Evolutionary conservation across 805 yeast species (phyloP).

Genomic region (Isabelozyma heimii): DNA sequence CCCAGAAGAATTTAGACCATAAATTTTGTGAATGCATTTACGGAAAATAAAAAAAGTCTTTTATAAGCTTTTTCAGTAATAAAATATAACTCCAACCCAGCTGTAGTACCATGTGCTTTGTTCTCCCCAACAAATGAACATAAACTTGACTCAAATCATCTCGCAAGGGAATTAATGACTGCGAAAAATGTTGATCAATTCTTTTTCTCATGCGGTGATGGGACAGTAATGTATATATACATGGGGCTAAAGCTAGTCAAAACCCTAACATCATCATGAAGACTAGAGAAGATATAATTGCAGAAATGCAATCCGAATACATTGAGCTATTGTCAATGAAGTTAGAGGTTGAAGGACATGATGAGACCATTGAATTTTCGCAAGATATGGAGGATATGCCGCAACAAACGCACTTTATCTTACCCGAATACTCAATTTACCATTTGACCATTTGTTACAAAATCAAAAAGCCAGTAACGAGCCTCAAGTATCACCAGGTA

Average conservation of each 20-base stretch:
- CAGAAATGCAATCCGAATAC: slow-evolving; percentile 18
- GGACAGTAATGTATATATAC: no score
- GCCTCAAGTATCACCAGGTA: slow-evolving; percentile 22
- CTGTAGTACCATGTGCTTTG: no score
- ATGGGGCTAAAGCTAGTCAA: no score
- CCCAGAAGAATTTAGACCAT: background rate
- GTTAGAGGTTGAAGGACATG: slow-evolving; percentile 24
- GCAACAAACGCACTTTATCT: slow-evolving; percentile 16
- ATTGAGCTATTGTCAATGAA: slow-evolving; percentile 24
- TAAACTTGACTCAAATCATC: no score
- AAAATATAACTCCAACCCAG: background rate
- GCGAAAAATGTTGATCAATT: no score
- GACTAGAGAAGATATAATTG: slow-evolving; percentile 10
- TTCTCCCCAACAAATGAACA: no score
- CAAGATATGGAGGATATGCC: slow-evolving; percentile 25
- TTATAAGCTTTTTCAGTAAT: no score
- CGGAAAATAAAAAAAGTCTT: no score
- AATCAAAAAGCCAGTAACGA: slow-evolving; percentile 17
- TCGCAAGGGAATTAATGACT: no score
- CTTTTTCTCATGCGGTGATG: no score
- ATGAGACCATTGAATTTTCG: slow-evolving; percentile 15
- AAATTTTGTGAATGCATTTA: no score
- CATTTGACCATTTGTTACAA: slow-evolving; percentile 19
- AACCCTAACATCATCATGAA: background rate
- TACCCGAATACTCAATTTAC: slow-evolving; percentile 27